A percentile compares a stretch with the other conserved stretches of the same genome.
Evolutionary conservation across 768 basidiomycete species (phyloP).

Genomic region (Calocera cornea): DNA sequence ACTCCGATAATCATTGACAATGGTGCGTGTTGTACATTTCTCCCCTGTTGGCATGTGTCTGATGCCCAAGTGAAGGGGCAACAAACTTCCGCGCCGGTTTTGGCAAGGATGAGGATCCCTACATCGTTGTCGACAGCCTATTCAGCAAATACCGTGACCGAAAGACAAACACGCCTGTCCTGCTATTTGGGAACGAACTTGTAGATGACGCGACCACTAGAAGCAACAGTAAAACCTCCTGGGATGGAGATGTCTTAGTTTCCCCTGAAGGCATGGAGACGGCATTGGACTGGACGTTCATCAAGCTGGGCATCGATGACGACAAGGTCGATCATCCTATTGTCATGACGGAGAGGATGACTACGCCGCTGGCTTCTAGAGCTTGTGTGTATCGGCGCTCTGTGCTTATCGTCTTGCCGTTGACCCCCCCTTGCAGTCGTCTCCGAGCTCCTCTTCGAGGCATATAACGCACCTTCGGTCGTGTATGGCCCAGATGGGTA

Average conservation of each 20-base stretch:
- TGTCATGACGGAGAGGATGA: slow-evolving; percentile 83
- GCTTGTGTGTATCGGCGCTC: slow-evolving; percentile 41
- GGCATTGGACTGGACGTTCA: slow-evolving; percentile 82
- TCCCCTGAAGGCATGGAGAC: slow-evolving; percentile 92
- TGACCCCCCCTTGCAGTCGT: slow-evolving; percentile 44
- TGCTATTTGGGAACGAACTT: slow-evolving; percentile 78
- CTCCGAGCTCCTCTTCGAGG: slow-evolving; percentile 92
- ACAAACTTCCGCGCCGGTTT: slow-evolving; percentile 75
- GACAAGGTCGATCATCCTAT: slow-evolving; percentile 71
- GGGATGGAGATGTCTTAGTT: slow-evolving; percentile 86
- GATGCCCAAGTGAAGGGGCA: slow-evolving; percentile 33
- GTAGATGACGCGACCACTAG: slow-evolving; percentile 77
- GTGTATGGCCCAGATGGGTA: slow-evolving; percentile 80
- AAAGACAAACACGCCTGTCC: slow-evolving; percentile 62
- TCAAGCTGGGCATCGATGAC: slow-evolving; percentile 71
- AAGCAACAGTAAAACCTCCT: slow-evolving; percentile 64
- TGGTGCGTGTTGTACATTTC: slow-evolving; percentile 23
- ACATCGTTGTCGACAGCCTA: slow-evolving; percentile 47
- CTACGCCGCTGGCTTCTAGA: slow-evolving; percentile 78
- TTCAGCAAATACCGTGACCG: slow-evolving; percentile 84
- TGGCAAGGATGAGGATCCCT: slow-evolving; percentile 44
- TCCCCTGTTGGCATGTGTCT: background rate
- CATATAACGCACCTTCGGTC: slow-evolving; percentile 73
- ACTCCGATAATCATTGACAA: slow-evolving; percentile 75
- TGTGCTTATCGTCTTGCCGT: background rate